phyloP scores from a whole-genome alignment of 2,329 filamentous ascomycete species.

The Pseudogymnoascus sp. region DNA sequence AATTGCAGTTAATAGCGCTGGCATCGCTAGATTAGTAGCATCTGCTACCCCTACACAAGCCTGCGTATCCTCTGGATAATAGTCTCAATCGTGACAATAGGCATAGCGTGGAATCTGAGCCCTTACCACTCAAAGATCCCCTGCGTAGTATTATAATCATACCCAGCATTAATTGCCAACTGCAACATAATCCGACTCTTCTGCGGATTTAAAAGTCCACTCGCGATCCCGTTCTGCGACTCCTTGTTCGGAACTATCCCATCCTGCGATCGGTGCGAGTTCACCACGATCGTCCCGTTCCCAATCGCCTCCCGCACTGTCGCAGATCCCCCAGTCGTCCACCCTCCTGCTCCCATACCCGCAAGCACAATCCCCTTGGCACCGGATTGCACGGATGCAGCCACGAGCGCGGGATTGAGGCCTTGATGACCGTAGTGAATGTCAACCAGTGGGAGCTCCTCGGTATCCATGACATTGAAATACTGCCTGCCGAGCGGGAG shows the following conservation, averaged over 20 bases:
- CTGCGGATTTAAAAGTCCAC: slow-evolving; percentile 10
- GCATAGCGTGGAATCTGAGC: no score
- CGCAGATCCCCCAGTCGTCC: neutral
- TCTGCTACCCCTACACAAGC: no score
- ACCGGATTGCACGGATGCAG: neutral
- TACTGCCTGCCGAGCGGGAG: slow-evolving; percentile 6
- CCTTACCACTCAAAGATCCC: neutral
- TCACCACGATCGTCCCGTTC: slow-evolving; percentile 8
- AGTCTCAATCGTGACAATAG: no score
- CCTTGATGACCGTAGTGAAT: slow-evolving; percentile 10
- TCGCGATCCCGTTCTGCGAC: neutral
- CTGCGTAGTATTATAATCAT: neutral
- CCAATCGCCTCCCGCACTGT: neutral
- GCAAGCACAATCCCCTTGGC: slow-evolving; percentile 9
- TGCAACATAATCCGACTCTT: slow-evolving; percentile 4
- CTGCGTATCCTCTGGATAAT: no score
- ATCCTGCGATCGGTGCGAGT: neutral
- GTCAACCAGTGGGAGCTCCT: slow-evolving; percentile 9
- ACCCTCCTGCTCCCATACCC: slow-evolving; percentile 10
- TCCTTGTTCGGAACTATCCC: neutral
- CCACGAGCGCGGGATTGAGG: neutral
- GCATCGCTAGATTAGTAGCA: no score
- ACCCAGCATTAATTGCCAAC: slow-evolving; percentile 9
- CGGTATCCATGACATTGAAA: slow-evolving; percentile 4
- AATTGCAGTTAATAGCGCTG: no score